Base-by-base conservation (phyloP, 2,329 filamentous ascomycete species). In the Nigrograna mackinnonii region DNA sequence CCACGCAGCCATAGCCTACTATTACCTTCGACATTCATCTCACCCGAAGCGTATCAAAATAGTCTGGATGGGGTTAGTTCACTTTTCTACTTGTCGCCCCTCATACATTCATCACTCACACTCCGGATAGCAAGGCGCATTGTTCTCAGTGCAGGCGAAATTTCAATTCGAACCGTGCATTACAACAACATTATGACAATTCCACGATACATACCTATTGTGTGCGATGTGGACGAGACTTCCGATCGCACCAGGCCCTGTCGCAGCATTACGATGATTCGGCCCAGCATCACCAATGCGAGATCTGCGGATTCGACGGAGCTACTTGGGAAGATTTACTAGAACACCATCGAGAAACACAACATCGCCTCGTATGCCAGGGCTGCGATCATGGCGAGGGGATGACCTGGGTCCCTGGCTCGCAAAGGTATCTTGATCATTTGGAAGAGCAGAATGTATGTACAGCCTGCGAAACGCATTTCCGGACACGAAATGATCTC, bases 391-490 rank as follows among this genome's bases (percentile, higher is more conserved):
- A 52, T 37, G 49, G 49, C 5, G 26, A 34, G 9, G 49, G 46
- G n/a, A 37, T 41, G 22, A 32, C 28, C 14, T 52, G 46, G 49
- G 20, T 24, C 19, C n/a, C 34, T 26, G 36, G 22, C 6, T 39
- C 33, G 16, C 18, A 39, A 32, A 37, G 43, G 22, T 52, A 49
- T 22, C 36, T 43, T 20, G 31, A 35, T 34, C 46, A 52, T 42
- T 22, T 50, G 11, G 21, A 43, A 13, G 47, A 50, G 19, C 24
- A 48, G 18, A 50, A 50, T 37, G 47, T 52, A 36, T 52, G 47
- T 34, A 11, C 12, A 14, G 20, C 31, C 18, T 52, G 49, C 26
- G 46, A 50, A 22, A 14, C 20, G 21, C 49, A 50, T 37, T 52
- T 52, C 37, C 5, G 34, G 9, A 49, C n/a, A 17, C 26, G 30